These are phyloP conservation scores for Aspergillus piperis DNA, from an alignment of 2,329 filamentous ascomycete species.

Conservation along the genomic window DNA sequence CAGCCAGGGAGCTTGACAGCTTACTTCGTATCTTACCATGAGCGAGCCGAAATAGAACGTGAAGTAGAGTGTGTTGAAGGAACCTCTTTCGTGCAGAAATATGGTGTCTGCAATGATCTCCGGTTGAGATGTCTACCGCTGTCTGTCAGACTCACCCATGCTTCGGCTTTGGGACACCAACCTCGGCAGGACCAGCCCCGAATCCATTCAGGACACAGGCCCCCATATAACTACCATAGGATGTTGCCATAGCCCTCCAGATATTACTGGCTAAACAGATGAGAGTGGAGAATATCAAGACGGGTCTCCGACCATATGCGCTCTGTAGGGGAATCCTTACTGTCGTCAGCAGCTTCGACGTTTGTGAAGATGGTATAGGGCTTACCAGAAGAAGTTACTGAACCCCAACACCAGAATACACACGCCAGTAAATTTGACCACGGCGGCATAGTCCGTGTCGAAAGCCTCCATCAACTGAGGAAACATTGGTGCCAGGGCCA, in stretches of 20 bases:
- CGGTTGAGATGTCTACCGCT: constrained; percentile 56
- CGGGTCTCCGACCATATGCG: constrained; percentile 57
- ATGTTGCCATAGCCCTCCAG: constrained; percentile 60
- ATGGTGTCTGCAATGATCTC: constrained; percentile 65
- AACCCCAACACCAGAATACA: constrained; percentile 60
- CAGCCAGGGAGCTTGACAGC: background rate
- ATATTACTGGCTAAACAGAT: constrained; percentile 57
- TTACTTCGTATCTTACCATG: constrained; percentile 35
- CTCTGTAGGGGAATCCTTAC: constrained; percentile 57
- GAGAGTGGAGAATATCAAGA: constrained; percentile 54
- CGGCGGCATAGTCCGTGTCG: constrained; percentile 54
- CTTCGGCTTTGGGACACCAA: background rate
- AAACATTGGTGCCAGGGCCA: constrained; percentile 62
- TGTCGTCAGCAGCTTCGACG: background rate
- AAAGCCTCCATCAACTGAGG: constrained; percentile 59
- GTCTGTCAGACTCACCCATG: background rate
- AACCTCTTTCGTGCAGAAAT: constrained; percentile 66
- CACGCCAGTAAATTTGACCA: constrained; percentile 59
- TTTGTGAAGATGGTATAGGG: background rate
- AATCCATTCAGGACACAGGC: constrained; percentile 64
- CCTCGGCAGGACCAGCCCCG: constrained; percentile 62
- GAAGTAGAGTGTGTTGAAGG: constrained; percentile 64
- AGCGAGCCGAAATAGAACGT: constrained; percentile 63
- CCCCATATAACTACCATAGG: constrained; percentile 65
- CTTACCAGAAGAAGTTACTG: constrained; percentile 61